phyloP scores from a whole-genome alignment of 2,329 filamentous ascomycete species.

The Aureobasidium melanogenum region DNA sequence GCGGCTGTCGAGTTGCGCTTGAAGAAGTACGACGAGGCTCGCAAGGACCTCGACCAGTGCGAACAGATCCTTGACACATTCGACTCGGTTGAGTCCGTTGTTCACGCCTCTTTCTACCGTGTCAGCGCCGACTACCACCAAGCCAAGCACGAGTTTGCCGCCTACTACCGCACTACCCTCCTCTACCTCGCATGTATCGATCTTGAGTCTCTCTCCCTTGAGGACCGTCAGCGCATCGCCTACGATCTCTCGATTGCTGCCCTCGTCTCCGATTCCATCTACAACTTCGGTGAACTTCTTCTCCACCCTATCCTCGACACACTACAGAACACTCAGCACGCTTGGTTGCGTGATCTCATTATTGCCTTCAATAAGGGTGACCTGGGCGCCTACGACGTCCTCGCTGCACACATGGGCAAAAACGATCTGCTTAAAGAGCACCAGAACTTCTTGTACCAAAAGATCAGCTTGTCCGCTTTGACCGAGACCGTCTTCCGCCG shows the following conservation, averaged over 20 bases:
- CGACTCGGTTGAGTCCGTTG: conserved; percentile 88
- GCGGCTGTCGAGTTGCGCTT: conserved; percentile 79
- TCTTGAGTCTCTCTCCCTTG: conserved; percentile 60
- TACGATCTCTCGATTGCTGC: conserved; percentile 91
- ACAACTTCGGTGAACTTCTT: conserved; percentile 99
- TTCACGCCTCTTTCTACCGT: conserved; percentile 94
- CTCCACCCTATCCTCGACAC: conserved; percentile 92
- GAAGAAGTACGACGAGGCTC: conserved; percentile 69
- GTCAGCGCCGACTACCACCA: conserved; percentile 92
- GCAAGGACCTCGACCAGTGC: conserved; percentile 77
- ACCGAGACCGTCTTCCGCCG: conserved; percentile 95
- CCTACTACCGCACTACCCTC: conserved; percentile 95
- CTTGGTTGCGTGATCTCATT: conserved; percentile 90
- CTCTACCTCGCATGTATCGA: conserved; percentile 97
- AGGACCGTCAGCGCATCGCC: conserved; percentile 72
- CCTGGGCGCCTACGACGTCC: conserved; percentile 72
- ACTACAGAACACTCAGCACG: conserved; percentile 62
- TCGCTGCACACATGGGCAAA: conserved; percentile 61
- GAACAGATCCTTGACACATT: conserved; percentile 85
- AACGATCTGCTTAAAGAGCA: conserved; percentile 73
- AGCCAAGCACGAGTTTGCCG: conserved; percentile 82
- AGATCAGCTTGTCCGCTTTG: conserved; percentile 92
- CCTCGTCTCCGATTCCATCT: conserved; percentile 87
- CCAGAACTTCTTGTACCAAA: conserved; percentile 80
- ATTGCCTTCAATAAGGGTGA: conserved; percentile 97